Evolutionary conservation across 345 rosid genomes (phyloP), one percentile per base, ranked within the genome.

Genomic region (Boechera retrofracta): DNA sequence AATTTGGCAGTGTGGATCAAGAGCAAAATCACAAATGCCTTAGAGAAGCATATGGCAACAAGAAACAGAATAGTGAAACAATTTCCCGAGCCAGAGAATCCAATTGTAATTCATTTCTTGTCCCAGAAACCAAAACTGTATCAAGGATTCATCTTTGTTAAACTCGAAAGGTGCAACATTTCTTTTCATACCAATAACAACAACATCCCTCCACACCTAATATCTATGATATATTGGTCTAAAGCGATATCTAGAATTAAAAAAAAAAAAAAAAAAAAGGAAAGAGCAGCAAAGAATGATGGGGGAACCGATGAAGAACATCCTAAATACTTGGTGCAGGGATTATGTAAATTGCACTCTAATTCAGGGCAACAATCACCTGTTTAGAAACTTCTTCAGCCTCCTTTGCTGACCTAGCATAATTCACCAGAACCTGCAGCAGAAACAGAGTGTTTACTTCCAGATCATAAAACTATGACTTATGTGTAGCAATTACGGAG

Each of bases 341-440:
- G 3, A 49, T 49, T 5, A 0, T 48, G 10, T 38, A 41, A 33
- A 60, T 2, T 5, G 2, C 18, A 67, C 1, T 72, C 29, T 9
- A 71, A 47, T 5, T 35, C 39, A 42, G 33, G 48, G 65, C 0
- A 62, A 9, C 15, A 64, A 28, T 76, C 68, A 92, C 97, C 98
- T 92, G 89, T 78, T 87, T 86, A 64, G 87, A 83, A 70, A 95
- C 97, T 77, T 92, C 99, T 71, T 95, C 98, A n/a, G 99, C 98
- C 71, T 95, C 98, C 83, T 89, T 84, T 60, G 97, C 86, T 58
- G 99, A 95, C 81, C 92, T 85, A 64, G 98, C 98, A 77, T 95
- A 95, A 75, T 92, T 95, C 77, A 92, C 97, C 84, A 95, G 74
- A 52, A 94, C 98, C 98, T 94, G 86, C 41, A 82, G 60, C 65